Base-by-base conservation (phyloP, 1,284 basidiomycete species). In the Vanrija sp. region DNA sequence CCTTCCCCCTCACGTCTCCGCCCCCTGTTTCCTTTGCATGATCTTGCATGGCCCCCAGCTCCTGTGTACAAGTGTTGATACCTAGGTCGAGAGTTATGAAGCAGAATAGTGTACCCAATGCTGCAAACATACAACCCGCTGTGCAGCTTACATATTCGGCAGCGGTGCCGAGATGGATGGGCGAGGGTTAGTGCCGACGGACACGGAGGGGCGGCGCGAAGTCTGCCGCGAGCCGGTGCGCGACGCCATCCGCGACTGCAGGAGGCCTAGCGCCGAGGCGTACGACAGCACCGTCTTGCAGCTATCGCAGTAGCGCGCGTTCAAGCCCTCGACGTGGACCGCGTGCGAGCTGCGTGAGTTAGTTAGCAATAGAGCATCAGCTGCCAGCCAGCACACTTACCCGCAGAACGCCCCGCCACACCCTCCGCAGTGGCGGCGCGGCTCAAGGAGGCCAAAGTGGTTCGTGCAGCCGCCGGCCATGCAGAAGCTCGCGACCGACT, bases 341-440 rank as follows among this genome's bases (percentile, higher is more conserved):
- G 68, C 69, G 58, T 77, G 73, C 3, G 68, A 65, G 49, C 69
- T 34, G 34, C 4, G 34, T 12, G 34, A 12, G 34, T 14, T 34
- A 34, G 34, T 12, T 12, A 5, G 34, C 12, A 14, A 5, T 12
- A 12, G 2, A 12, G 34, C 10, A 12, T 12, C 28, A 29, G 21
- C 21, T 3, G 21, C 21, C 21, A 28, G 3, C 34, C 9, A 34
- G 14, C 10, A 34, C 12, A 34, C 34, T 14, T 34, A 34, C 34
- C 34, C 69, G 70, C 75, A 77, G 61, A 74, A 76, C 7, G 62
- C 62, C 15, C 75, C 75, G 3, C 74, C 75, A 51, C 75, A 77
- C 14, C 75, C 75, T 23, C 71, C 72, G 54, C 75, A 77, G 57
- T 69, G 65, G 18, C 75, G 56, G 57, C 71, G 67, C 1, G 75